phyloP scores from a whole-genome alignment of 495 filamentous ascomycete genomes.

The Aspergillus bertholletiae region DNA sequence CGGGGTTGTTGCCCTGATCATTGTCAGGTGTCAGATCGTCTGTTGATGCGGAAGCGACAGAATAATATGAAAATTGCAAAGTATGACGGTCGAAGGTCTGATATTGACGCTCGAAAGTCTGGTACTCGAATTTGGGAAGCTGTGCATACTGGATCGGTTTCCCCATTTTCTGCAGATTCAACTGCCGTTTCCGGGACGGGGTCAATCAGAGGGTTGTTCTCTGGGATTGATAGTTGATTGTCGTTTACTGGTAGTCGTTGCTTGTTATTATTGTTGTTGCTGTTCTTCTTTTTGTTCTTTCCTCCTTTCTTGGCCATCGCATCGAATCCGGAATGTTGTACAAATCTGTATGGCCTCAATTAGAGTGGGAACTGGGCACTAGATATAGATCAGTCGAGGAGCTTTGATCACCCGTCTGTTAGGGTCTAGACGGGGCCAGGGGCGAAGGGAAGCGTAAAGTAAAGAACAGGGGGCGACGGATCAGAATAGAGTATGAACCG shows the following conservation, averaged over 20 bases:
- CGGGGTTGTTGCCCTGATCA: conserved; percentile 35
- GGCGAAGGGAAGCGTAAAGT: conserved; percentile 12
- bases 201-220: conserved; percentile 13
- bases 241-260: conserved; percentile 26
- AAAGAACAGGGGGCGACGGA: conserved; percentile 24
- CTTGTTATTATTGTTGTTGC: conserved; percentile 26
- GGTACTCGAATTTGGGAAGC: conserved; percentile 38
- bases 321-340: conserved; percentile 30
- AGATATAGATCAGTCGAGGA: conserved; percentile 30
- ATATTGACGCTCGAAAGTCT: conserved; percentile 35
- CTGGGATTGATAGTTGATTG: conserved; percentile 21
- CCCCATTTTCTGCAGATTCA: conserved; percentile 32
- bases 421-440: conserved; percentile 24
- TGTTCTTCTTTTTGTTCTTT: conserved; percentile 36
- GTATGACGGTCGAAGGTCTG: conserved; percentile 39
- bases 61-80: conserved; percentile 31
- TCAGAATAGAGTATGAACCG: conserved; percentile 21
- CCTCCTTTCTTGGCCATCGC: conserved; percentile 33
- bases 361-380: conserved; percentile 22
- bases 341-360: conserved; percentile 21
- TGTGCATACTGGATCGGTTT: conserved; percentile 41
- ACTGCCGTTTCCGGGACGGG: conserved; percentile 26
- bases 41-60: conserved; percentile 26
- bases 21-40: conserved; percentile 39
- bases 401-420: conserved; percentile 28